Evolutionary conservation across 768 basidiomycete species (phyloP), one percentile per base, ranked within the genome.

Genomic region (Mycena latifolia): DNA sequence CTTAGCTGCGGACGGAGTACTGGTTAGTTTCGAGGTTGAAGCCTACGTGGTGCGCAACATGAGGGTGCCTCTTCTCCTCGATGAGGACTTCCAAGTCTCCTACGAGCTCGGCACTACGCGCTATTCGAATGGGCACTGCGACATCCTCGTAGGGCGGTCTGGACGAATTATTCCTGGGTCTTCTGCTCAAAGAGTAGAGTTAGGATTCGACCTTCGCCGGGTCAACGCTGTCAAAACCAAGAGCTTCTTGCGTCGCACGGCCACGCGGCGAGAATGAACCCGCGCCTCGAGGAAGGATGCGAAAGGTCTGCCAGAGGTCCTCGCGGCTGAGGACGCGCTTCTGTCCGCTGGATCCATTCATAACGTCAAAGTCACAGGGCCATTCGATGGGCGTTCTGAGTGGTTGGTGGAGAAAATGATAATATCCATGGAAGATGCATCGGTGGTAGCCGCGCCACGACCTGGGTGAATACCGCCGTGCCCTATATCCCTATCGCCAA

Each of bases 21-120:
- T 50, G 2, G 9, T 74, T 1, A 35, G 46, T 14, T 67, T 73
- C 48, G 46, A 57, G 6, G 55, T 60, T 8, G 75, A 76, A 56
- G 67, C 71, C 6, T 75, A 73, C 45, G 74, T 75, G 0, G 73
- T 75, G 0, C 51, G 65, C 14, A 63, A 61, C 10, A 77, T 77
- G 76, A 50, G 64, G 1, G 74, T 74, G 0, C 74, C 75, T 8
- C 25, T 77, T 1, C 63, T 77, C 8, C 60, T 77, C 9, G 76
- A 75, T 12, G 75, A 77, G 48, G 75, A 77, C 56, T 77, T 73
- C 61, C 72, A 73, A 27, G 24, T 43, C 1, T 39, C 45, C 2
- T 75, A 76, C 52, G 73, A 71, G 39, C 24, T 76, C 9, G 57
- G 43, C 10, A 60, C 72, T 15, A 28, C 22, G 0, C 64, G 73